Conservation (phyloP, 768 basidiomycete species). For the Amanita exitialis region DNA sequence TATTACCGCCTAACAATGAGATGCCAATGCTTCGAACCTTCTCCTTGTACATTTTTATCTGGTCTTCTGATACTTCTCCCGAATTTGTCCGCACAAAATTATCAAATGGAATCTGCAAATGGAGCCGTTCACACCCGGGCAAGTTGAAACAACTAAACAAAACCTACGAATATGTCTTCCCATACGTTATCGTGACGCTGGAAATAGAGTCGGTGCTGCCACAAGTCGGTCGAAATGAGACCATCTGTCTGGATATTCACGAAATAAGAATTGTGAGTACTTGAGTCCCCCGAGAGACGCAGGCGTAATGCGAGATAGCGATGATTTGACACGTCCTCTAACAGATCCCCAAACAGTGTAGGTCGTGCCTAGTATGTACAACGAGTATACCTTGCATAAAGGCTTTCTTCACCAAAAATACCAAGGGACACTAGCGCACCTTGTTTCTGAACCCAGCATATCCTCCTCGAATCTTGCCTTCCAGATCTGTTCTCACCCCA, state of each 20-base stretch:
- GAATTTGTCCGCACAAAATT: conserved; percentile 68
- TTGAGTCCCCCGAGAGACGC: conserved; percentile 66
- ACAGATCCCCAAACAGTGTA: conserved; percentile 80
- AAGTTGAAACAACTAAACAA: not conserved
- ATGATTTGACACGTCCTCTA: conserved; percentile 77
- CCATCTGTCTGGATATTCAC: conserved; percentile 91
- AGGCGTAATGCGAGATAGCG: conserved; percentile 75
- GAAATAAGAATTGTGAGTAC: conserved; percentile 78
- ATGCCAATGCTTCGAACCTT: conserved; percentile 77
- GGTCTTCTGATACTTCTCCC: conserved; percentile 58
- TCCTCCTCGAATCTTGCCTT: conserved; percentile 66
- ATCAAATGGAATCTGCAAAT: conserved; percentile 65
- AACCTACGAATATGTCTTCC: conserved; percentile 74
- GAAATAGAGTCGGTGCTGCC: conserved; percentile 90
- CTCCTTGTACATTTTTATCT: conserved; percentile 69
- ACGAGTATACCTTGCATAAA: not conserved
- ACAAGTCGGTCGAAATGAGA: conserved; percentile 73
- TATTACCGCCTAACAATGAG: conserved; percentile 79
- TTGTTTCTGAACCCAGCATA: conserved; percentile 90
- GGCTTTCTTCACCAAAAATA: not conserved
- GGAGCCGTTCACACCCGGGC: too few relatives aligned
- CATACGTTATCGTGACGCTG: conserved; percentile 52
- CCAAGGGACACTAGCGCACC: conserved; percentile 24
- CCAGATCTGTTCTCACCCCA: conserved; percentile 54
- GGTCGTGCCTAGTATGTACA: conserved; percentile 48